Conservation (phyloP, 208 protist genomes). For the Crithidia bombi region DNA sequence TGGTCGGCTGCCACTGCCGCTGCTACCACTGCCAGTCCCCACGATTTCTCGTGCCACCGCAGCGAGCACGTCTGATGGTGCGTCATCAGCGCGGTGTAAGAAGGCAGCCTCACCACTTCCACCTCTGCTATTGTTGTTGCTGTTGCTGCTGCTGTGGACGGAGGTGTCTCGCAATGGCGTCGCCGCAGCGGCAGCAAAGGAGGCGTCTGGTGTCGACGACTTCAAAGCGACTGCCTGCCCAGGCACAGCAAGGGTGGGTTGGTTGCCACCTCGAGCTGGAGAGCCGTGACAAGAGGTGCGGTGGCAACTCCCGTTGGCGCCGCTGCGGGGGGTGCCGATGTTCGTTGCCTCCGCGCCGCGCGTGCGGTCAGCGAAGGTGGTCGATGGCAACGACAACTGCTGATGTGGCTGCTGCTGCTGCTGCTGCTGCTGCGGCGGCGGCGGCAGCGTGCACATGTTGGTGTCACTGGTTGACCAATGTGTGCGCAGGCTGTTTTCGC, state of each 20-base stretch:
- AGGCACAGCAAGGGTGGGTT: not conserved
- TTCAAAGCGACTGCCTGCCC: not conserved
- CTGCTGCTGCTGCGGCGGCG: not conserved
- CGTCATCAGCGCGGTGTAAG: not conserved
- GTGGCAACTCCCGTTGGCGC: not conserved
- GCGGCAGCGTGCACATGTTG: not conserved
- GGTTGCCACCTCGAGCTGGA: not conserved
- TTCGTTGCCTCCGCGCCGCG: not conserved
- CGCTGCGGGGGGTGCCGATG: not conserved
- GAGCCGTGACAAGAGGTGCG: constrained; percentile 5
- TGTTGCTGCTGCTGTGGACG: not conserved
- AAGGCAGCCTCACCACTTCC: not conserved
- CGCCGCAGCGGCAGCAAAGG: not conserved
- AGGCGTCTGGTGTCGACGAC: not conserved
- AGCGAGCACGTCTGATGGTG: not conserved
- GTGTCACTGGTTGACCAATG: constrained; percentile 2
- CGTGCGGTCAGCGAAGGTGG: not conserved
- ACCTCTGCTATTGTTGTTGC: not conserved
- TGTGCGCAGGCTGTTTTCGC: constrained; percentile 9
- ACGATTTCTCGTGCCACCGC: constrained; percentile 8
- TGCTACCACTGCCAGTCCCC: no score
- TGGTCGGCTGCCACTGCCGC: no score
- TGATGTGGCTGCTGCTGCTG: not conserved
- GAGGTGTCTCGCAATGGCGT: not conserved
- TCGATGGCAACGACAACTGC: no score